A percentile compares a stretch with the other conserved stretches of the same genome.
Evolutionary conservation across 2,329 filamentous ascomycete genomes (phyloP).

Genomic region (Penicillium freii): DNA sequence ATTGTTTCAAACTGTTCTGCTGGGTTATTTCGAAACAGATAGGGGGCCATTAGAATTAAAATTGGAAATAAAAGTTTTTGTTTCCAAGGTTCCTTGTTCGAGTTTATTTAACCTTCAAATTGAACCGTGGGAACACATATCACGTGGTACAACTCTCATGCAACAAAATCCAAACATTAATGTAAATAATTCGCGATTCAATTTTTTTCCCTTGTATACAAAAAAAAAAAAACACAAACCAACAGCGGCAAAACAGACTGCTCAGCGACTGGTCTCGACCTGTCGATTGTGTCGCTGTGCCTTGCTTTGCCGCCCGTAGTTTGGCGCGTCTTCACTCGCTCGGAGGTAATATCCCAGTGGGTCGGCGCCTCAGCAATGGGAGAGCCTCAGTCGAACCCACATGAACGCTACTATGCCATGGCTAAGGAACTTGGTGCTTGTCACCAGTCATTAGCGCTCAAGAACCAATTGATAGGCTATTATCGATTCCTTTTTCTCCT

Average conservation of each 20-base stretch:
- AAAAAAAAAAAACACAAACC: slow-evolving; percentile 14
- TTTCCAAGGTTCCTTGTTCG: neutral
- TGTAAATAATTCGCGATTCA: neutral
- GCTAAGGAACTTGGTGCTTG: slow-evolving; percentile 4
- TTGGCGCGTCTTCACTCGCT: slow-evolving; percentile 18
- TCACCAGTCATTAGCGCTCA: slow-evolving; percentile 6
- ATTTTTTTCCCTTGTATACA: neutral
- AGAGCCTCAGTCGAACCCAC: slow-evolving; percentile 10
- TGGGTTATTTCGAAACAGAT: neutral
- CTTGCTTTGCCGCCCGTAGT: slow-evolving; percentile 29
- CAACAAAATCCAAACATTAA: slow-evolving; percentile 1
- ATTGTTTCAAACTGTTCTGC: neutral
- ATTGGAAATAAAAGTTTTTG: neutral
- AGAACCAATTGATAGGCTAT: slow-evolving; percentile 23
- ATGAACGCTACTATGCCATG: slow-evolving; percentile 1
- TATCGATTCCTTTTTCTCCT: slow-evolving; percentile 1
- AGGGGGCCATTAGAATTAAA: neutral
- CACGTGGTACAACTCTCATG: slow-evolving; percentile 21
- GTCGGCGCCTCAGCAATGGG: slow-evolving; percentile 7
- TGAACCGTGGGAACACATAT: neutral
- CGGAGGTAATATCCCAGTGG: slow-evolving; percentile 17
- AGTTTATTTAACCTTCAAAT: neutral
- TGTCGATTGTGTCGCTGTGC: slow-evolving; percentile 21
- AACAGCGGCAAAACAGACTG: slow-evolving; percentile 30
- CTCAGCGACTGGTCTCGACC: slow-evolving; percentile 14